Percentiles rank a stretch among this genome's conserved stretches.
Evolutionary conservation across 257 asterid genomes (phyloP).

Genomic region (Solanum sejunctum): DNA sequence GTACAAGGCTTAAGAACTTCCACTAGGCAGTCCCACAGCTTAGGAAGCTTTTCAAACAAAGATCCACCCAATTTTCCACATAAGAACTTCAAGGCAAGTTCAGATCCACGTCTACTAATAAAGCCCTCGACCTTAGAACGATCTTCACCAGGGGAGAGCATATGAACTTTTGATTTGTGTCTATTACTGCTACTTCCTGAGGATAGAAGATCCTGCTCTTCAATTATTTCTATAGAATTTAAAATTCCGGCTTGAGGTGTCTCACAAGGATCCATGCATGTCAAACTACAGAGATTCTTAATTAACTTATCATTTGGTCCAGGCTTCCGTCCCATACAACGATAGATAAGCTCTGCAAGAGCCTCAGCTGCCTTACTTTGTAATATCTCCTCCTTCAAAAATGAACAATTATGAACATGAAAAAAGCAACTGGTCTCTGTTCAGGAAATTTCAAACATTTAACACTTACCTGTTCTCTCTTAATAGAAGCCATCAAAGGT

Average conservation of each 20-base stretch:
- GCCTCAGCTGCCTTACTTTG: constrained; percentile 95
- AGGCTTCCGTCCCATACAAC: constrained; percentile 85
- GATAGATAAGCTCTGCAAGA: constrained; percentile 78
- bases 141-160: constrained; percentile 74
- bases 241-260: constrained; percentile 89
- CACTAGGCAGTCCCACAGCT: constrained; percentile 92
- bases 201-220: constrained; percentile 76
- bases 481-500: constrained; percentile 91
- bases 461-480: constrained; percentile 76
- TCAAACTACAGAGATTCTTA: constrained; percentile 67
- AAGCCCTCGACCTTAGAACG: constrained; percentile 79
- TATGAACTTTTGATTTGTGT: constrained; percentile 58
- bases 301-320: constrained; percentile 94
- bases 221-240: constrained; percentile 75
- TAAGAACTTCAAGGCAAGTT: constrained; percentile 78
- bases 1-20: constrained; percentile 84
- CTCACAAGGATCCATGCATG: constrained; percentile 94
- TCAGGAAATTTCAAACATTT: neutral
- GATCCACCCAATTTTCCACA: constrained; percentile 75
- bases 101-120: constrained; percentile 93
- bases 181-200: constrained; percentile 48
- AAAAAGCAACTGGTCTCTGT: neutral
- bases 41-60: constrained; percentile 80
- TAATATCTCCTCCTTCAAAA: constrained; percentile 80
- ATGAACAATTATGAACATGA: constrained; percentile 12